phyloP scores from a whole-genome alignment of 1,284 basidiomycete species.

The Termitomyces sp. region DNA sequence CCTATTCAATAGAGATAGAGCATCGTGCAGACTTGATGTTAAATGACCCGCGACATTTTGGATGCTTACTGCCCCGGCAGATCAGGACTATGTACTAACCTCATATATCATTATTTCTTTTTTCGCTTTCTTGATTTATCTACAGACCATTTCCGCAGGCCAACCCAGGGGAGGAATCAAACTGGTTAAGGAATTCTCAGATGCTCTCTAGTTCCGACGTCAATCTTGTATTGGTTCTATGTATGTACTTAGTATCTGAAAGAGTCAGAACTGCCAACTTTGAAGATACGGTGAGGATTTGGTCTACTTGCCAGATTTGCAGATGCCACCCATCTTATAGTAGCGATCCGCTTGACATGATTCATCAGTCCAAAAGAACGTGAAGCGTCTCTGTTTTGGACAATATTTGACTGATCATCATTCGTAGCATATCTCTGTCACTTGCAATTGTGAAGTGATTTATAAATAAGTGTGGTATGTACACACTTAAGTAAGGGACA shows the following conservation, averaged over 20 bases:
- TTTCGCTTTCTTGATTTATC: background rate
- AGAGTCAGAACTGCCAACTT: background rate
- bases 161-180: conserved; percentile 13
- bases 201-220: background rate
- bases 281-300: background rate
- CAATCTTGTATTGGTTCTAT: background rate
- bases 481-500: too few species aligned
- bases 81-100: background rate
- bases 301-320: too few species aligned
- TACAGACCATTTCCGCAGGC: conserved; percentile 8
- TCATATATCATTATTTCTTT: conserved; percentile 9
- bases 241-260: background rate
- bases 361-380: conserved; percentile 33
- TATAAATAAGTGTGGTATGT: background rate
- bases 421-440: background rate
- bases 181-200: conserved; percentile 7
- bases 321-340: too few species aligned
- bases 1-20: background rate
- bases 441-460: background rate
- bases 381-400: conserved; percentile 23
- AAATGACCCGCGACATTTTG: conserved; percentile 3
- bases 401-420: background rate
- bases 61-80: conserved; percentile 9
- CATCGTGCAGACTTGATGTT: background rate
- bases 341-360: background rate